Evolutionary conservation across 345 rosid genomes (phyloP).

Genomic region (Lepidium didymum): DNA sequence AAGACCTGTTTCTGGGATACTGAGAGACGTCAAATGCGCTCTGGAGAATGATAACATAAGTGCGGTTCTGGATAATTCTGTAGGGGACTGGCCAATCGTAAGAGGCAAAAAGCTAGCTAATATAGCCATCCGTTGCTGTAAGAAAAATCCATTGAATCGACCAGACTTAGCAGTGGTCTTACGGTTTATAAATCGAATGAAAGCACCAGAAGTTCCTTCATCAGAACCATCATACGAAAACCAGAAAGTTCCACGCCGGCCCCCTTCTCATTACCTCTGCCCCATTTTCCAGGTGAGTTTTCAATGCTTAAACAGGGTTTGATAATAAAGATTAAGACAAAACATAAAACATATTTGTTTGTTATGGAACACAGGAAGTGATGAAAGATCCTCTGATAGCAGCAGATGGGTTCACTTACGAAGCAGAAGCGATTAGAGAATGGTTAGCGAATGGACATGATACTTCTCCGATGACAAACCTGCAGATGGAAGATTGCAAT

Average conservation of each 20-base stretch:
- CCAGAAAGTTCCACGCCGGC: conserved; percentile 38
- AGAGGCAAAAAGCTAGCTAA: conserved; percentile 49
- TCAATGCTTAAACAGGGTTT: background rate
- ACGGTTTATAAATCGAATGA: conserved; percentile 48
- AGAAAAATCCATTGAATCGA: conserved; percentile 34
- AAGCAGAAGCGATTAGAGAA: conserved; percentile 78
- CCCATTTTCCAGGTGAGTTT: conserved; percentile 78
- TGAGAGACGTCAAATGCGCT: conserved; percentile 60
- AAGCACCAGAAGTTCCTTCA: conserved; percentile 16
- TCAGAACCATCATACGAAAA: conserved; percentile 27
- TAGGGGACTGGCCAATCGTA: conserved; percentile 71
- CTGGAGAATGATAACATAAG: conserved; percentile 51
- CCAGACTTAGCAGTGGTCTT: conserved; percentile 59
- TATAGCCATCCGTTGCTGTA: conserved; percentile 69
- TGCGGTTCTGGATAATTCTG: conserved; percentile 53
- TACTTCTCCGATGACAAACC: conserved; percentile 94
- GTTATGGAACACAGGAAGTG: conserved; percentile 10
- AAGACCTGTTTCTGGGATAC: conserved; percentile 41
- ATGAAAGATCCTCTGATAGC: conserved; percentile 86
- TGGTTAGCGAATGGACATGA: conserved; percentile 78
- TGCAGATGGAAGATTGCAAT: conserved; percentile 55
- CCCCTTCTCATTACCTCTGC: conserved; percentile 81
- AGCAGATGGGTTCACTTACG: conserved; percentile 87
- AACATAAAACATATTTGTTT: background rate
- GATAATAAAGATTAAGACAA: background rate